A percentile compares a stretch with the other conserved stretches of the same genome.
Conservation (phyloP, 345 rosid species). For the Noccaea caerulescens region DNA sequence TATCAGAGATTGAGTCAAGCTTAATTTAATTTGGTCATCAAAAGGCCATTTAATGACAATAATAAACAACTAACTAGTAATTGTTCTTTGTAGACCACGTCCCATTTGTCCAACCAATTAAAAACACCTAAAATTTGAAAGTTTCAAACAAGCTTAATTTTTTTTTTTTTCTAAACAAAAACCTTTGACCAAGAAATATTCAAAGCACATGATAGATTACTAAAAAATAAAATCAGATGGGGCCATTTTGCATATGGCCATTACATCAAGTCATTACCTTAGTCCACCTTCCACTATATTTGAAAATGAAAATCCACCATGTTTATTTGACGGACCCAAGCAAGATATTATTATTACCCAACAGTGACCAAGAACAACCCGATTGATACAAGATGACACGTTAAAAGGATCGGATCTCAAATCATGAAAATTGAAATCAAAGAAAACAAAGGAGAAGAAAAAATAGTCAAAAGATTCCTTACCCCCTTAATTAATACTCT, state of each 20-base stretch:
- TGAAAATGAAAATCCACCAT: neutral
- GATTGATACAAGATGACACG: neutral
- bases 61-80: neutral
- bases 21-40: slow-evolving; percentile 39
- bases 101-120: slow-evolving; percentile 24
- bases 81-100: slow-evolving; percentile 25
- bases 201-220: neutral
- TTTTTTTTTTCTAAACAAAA: slow-evolving; percentile 3
- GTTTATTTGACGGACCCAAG: neutral
- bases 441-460: slow-evolving; percentile 24
- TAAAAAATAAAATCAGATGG: neutral
- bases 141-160: slow-evolving; percentile 6
- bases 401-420: slow-evolving; percentile 11
- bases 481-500: slow-evolving; percentile 35
- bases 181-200: slow-evolving; percentile 35
- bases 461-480: slow-evolving; percentile 41
- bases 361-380: slow-evolving; percentile 1
- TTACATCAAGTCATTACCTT: slow-evolving; percentile 11
- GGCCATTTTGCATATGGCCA: slow-evolving; percentile 31
- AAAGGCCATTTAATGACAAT: slow-evolving; percentile 15
- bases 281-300: slow-evolving; percentile 22
- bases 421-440: slow-evolving; percentile 16
- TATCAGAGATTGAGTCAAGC: slow-evolving; percentile 38
- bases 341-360: neutral
- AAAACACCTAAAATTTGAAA: slow-evolving; percentile 11